Evolutionary conservation across 306 rosid genomes (phyloP).

Genomic region (Dalbergia oliveri): DNA sequence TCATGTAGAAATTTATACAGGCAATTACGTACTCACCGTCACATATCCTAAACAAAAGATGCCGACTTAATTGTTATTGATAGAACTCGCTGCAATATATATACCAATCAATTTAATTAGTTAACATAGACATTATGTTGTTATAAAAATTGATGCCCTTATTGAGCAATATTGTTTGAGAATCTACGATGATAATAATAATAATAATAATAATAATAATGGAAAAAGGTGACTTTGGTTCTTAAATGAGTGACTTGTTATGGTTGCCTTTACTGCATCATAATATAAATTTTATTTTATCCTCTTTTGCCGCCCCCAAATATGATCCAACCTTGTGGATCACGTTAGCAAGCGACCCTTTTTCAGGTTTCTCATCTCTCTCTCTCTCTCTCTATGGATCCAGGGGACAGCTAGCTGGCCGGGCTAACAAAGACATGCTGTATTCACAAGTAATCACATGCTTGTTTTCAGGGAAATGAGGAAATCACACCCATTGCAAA

Average conservation of each 20-base stretch:
- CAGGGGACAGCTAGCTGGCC: constrained; percentile 60
- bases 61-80: not conserved
- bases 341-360: constrained; percentile 43
- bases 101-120: not conserved
- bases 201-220: not conserved
- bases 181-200: not conserved
- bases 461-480: constrained; percentile 23
- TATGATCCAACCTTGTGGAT: constrained; percentile 41
- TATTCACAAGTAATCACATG: constrained; percentile 59
- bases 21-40: not conserved
- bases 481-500: constrained; percentile 16
- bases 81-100: not conserved
- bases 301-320: constrained; percentile 25
- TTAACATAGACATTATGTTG: not conserved
- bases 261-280: constrained; percentile 41
- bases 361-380: constrained; percentile 37
- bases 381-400: not conserved
- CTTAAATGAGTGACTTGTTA: constrained; percentile 4
- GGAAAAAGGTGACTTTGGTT: constrained; percentile 15
- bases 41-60: not conserved
- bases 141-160: not conserved
- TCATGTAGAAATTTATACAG: not conserved
- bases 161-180: not conserved
- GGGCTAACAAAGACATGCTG: constrained; percentile 57
- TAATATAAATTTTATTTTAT: not conserved